phyloP scores from a whole-genome alignment of 495 filamentous ascomycete species.

The Sabuloglossum arenarium region DNA sequence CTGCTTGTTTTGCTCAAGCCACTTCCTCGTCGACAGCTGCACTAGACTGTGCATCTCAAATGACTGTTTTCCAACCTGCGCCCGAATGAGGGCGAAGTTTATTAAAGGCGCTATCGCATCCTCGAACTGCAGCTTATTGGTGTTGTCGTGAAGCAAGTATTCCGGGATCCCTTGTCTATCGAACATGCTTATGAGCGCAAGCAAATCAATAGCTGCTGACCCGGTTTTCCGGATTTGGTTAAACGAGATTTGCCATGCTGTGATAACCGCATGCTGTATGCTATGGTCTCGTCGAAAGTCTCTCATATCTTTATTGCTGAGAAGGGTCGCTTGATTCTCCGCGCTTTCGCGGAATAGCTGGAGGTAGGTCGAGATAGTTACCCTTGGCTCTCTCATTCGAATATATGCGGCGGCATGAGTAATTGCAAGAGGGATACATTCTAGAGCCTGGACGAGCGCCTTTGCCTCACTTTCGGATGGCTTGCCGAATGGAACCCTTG shows the following conservation, averaged over 20 bases:
- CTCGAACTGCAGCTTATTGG: constrained; percentile 12
- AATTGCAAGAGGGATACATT: constrained; percentile 13
- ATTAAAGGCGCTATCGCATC: constrained; percentile 20
- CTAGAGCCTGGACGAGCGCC: constrained; percentile 12
- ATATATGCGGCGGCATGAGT: constrained; percentile 28
- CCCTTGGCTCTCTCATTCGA: constrained; percentile 13
- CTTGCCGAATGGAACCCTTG: constrained; percentile 7
- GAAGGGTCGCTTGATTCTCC: background rate
- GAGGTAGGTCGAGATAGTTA: constrained; percentile 2
- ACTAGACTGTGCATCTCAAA: constrained; percentile 25
- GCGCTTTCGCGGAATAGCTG: background rate
- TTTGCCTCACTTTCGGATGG: background rate
- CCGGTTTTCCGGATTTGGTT: constrained; percentile 19
- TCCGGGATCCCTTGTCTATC: constrained; percentile 23
- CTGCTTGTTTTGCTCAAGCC: constrained; percentile 15
- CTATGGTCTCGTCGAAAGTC: constrained; percentile 2
- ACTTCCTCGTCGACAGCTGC: constrained; percentile 22
- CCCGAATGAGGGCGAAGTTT: constrained; percentile 20
- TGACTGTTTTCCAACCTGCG: constrained; percentile 6
- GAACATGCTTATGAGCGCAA: constrained; percentile 23
- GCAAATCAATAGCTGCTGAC: constrained; percentile 20
- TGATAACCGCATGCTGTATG: background rate
- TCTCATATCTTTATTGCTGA: background rate
- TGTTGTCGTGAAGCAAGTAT: constrained; percentile 13
- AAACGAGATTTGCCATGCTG: constrained; percentile 2